These are phyloP conservation scores for Hippophae tibetana DNA, from an alignment of 306 rosid species.

Conservation along the genomic window DNA sequence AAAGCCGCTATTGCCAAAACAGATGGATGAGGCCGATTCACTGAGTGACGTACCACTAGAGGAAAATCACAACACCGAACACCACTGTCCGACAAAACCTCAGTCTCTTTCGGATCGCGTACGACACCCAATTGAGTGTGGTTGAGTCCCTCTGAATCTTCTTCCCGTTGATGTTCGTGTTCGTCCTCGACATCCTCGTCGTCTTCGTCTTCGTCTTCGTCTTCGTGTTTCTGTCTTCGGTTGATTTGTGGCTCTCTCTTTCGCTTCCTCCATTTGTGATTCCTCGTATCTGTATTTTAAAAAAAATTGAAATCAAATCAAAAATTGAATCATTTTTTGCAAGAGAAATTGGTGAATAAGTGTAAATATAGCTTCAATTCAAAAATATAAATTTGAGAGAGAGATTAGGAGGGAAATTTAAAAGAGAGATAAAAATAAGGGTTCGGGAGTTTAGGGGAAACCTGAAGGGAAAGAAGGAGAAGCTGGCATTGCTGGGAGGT, in stretches of 20 bases:
- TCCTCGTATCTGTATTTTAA: slow-evolving; percentile 37
- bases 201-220: slow-evolving; percentile 46
- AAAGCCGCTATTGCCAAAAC: slow-evolving; percentile 57
- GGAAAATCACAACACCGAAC: slow-evolving; percentile 65
- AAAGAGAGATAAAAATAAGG: background rate
- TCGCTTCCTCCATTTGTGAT: slow-evolving; percentile 81
- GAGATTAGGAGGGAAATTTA: slow-evolving; percentile 15
- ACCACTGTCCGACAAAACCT: slow-evolving; percentile 52
- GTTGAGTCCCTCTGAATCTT: slow-evolving; percentile 53
- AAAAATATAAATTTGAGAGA: background rate
- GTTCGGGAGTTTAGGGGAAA: background rate
- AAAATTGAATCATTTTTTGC: slow-evolving; percentile 4
- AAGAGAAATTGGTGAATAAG: background rate
- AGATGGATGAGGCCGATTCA: slow-evolving; percentile 75
- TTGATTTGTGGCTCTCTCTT: slow-evolving; percentile 67
- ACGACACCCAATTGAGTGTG: slow-evolving; percentile 22
- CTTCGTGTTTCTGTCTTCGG: slow-evolving; percentile 42
- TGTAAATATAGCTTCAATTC: background rate
- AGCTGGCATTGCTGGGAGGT: too few relatives aligned
- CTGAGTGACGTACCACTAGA: slow-evolving; percentile 46
- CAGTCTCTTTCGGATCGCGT: slow-evolving; percentile 48
- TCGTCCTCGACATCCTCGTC: slow-evolving; percentile 66
- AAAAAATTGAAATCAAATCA: slow-evolving; percentile 1
- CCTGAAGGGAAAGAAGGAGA: too few relatives aligned
- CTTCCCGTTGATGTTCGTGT: slow-evolving; percentile 30